A percentile compares a stretch with the other conserved stretches of the same genome.
Evolutionary conservation across 352 stramenopile species (phyloP).

Genomic region (Pythium brachiatum): DNA sequence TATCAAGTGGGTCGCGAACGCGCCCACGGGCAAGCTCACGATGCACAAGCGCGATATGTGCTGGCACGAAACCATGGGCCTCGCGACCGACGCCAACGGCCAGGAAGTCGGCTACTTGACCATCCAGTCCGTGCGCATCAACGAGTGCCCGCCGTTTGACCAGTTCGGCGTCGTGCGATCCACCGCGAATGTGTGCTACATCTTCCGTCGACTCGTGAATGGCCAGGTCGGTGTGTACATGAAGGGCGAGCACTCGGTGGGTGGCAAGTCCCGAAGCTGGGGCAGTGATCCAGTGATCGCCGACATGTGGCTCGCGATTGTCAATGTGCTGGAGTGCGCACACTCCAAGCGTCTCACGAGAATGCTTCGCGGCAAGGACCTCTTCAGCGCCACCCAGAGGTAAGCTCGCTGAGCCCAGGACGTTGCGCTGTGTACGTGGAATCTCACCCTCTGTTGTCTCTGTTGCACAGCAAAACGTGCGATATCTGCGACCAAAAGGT

Average conservation of each 20-base stretch:
- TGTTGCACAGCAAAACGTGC: constrained; percentile 40
- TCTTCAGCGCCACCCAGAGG: constrained; percentile 46
- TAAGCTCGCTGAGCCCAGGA: constrained; percentile 21
- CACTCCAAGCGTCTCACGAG: constrained; percentile 59
- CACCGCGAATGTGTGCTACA: constrained; percentile 55
- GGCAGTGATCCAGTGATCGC: constrained; percentile 49
- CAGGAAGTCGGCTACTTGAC: constrained; percentile 59
- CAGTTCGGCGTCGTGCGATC: constrained; percentile 53
- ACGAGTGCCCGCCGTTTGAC: constrained; percentile 57
- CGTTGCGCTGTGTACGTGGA: background rate
- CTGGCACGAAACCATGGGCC: constrained; percentile 59
- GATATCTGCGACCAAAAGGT: constrained; percentile 66
- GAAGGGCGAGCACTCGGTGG: constrained; percentile 49
- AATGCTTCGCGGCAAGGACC: constrained; percentile 47
- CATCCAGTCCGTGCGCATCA: constrained; percentile 52
- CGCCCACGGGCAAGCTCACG: constrained; percentile 40
- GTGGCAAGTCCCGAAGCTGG: constrained; percentile 59
- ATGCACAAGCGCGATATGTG: constrained; percentile 67
- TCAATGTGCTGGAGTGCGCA: constrained; percentile 48
- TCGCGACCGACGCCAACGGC: constrained; percentile 44
- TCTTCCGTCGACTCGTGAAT: constrained; percentile 51
- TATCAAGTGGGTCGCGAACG: constrained; percentile 59
- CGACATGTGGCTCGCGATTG: constrained; percentile 61
- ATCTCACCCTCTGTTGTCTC: background rate
- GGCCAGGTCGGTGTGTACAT: constrained; percentile 61